Evolutionary conservation across 2,329 filamentous ascomycete species (phyloP), one percentile per base, ranked within the genome.

Genomic region (Mariannaea elegans): DNA sequence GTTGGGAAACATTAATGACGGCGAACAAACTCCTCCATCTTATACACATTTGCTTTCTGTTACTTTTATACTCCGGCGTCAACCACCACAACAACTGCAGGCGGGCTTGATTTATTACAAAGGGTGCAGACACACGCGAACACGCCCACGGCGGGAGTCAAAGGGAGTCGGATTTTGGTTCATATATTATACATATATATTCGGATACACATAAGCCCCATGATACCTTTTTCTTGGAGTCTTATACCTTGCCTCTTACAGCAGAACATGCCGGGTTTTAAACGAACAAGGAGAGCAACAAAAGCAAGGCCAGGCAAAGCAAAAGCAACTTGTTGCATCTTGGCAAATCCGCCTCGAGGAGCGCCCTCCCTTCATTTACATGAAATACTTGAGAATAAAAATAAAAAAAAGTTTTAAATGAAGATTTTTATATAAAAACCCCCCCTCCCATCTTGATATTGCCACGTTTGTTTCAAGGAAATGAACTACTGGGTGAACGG

Each of bases 181-280:
- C 12, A 59, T 57, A 51, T 58, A 32, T 46, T 62, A 36, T 48
- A 31, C 24, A 51, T 36, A 45, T 51, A 27, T 63, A 21, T 49
- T 38, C 51, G 64, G 66, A 66, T 58, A 67, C 47, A 46, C 59
- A 67, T 53, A 18, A 24, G 21, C 53, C 52, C 29, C 55, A 69
- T 61, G 66, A 69, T 69, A 69, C 66, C 66, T 69, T 65, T 64
- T 67, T 54, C 38, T 55, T 29, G 56, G 57, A n/a, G n/a, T n/a
- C n/a, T n/a, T n/a, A n/a, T n/a, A n/a, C n/a, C n/a, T n/a, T n/a
- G n/a, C 41, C 41, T 24, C 47, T 44, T 41, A 24, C 44, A 32
- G 13, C 34, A 6, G n/a, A n/a, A 14, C n/a, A 36, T 6, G 23
- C 39, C 19, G 23, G 23, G 41, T 7, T 29, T 27, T 16, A 18